Base-by-base conservation (phyloP, 352 stramenopile species). In the Peronospora destructor region DNA sequence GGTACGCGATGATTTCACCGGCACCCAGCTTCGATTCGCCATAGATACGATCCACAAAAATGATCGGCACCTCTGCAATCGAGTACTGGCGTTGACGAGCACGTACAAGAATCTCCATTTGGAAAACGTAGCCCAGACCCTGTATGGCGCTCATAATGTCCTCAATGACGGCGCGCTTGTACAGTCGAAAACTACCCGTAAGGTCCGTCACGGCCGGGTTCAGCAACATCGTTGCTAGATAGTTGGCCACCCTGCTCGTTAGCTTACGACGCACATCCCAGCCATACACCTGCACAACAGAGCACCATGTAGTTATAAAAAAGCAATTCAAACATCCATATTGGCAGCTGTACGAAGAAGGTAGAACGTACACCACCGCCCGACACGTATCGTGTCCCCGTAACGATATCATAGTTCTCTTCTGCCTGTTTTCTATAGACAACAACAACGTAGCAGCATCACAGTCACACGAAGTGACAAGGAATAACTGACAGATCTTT, bases 41-140 rank as follows among this genome's bases (percentile, higher is more conserved):
- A 68, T 98, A 98, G 59, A 99, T 97, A 54, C 96, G 81, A 84
- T 99, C 96, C 6, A 99, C 95, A 65, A 99, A 99, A 14, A 86
- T 95, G 64, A 99, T 99, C 0, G 93, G 93, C 23, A 99, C 92
- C 66, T 99, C 95, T 29, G 65, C 85, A 52, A 99, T 95, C 23
- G 62, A 79, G 68, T 96, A 98, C 17, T 90, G 73, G 49, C 80
- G 77, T 47, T 96, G 77, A 42, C 88, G 84, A n/a, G 94, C 92
- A 41, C 94, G 79, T 36, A 98, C 91, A 41, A 98, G 84, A 55
- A 98, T 97, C 67, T 99, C 95, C 96, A 99, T 99, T 73, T 99
- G 95, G 74, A 99, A 99, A 14, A 98, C 95, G 76, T 99, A 99
- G 28, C 95, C 95, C 19, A 87, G 68, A 3, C 74, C 77, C 50